Percentiles rank a stretch among this genome's conserved stretches.
These are phyloP conservation scores for Yarrowia porcina DNA, from an alignment of 805 yeast species.

Conservation along the genomic window DNA sequence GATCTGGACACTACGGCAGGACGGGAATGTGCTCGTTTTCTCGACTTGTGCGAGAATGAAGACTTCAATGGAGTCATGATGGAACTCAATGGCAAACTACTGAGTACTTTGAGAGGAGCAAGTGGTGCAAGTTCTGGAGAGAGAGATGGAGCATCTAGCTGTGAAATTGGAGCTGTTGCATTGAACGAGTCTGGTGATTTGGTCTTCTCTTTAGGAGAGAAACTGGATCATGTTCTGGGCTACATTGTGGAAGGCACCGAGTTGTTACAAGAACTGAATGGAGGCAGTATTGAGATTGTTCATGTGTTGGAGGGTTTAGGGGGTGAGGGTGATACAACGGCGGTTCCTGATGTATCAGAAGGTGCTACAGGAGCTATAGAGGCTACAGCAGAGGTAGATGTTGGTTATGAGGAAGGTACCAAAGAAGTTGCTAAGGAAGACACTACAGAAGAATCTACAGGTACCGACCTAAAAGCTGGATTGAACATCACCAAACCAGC, in stretches of 20 bases:
- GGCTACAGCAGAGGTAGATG: no score
- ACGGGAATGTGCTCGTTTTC: conserved; percentile 3
- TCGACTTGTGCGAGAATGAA: conserved; percentile 5
- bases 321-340: background rate
- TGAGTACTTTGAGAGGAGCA: background rate
- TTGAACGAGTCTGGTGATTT: background rate
- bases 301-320: conserved; percentile 10
- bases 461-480: conserved; percentile 1
- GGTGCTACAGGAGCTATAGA: no score
- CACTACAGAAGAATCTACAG: background rate
- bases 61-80: conserved; percentile 20
- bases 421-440: no score
- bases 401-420: no score
- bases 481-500: background rate
- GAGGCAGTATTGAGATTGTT: conserved; percentile 52
- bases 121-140: background rate
- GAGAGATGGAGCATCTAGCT: background rate
- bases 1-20: conserved; percentile 1
- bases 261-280: conserved; percentile 63
- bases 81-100: background rate
- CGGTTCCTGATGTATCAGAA: background rate
- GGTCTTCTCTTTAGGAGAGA: conserved; percentile 48
- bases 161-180: background rate
- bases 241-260: conserved; percentile 88
- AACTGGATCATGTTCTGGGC: conserved; percentile 77